Base-by-base conservation (phyloP, 2,329 filamentous ascomycete genomes). In the Ciborinia camelliae region DNA sequence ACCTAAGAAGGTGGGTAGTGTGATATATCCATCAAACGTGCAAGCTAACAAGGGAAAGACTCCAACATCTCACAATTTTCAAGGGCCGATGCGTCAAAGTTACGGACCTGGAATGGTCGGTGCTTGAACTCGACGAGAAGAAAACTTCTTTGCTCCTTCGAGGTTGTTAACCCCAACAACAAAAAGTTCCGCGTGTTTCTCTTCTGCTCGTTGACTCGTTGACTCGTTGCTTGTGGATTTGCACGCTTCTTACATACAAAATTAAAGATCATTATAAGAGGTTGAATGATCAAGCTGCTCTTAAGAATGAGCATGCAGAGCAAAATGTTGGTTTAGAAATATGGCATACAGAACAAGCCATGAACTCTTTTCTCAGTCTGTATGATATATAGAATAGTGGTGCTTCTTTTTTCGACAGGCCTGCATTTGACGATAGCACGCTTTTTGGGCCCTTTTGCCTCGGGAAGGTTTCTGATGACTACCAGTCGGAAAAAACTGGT, bases 31-130 rank as follows among this genome's bases (percentile, higher is more conserved):
- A 48, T 50, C 52, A 32, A 32, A 65, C 41, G 58, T 59, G 45
- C 52, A 66, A 32, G 68, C 73, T 75, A 68, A 75, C 71, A 68
- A 55, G 57, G 20, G 39, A 48, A 71, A 75, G 71, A 71, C 68
- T 61, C 55, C 66, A 48, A 68, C 68, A 65, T 57, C 62, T 60
- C 71, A 71, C 64, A 66, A 62, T 48, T 73, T 69, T 58, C 70
- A 71, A 69, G 67, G 65, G 23, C 66, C 67, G 15, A 69, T 73
- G 64, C 71, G 74, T 9, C 71, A 70, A 53, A 82, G 80, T 73
- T 86, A 86, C 71, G 82, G 84, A 35, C 81, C 84, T 63, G 84
- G 84, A 63, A 84, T 85, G 80, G 81, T 84, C 65, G 82, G 82
- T 66, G 84, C 81, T 73, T 87, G 71, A 75, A 48, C 14, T 55